phyloP scores from a whole-genome alignment of 2,329 filamentous ascomycete species.

The Hypoxylon sp. region DNA sequence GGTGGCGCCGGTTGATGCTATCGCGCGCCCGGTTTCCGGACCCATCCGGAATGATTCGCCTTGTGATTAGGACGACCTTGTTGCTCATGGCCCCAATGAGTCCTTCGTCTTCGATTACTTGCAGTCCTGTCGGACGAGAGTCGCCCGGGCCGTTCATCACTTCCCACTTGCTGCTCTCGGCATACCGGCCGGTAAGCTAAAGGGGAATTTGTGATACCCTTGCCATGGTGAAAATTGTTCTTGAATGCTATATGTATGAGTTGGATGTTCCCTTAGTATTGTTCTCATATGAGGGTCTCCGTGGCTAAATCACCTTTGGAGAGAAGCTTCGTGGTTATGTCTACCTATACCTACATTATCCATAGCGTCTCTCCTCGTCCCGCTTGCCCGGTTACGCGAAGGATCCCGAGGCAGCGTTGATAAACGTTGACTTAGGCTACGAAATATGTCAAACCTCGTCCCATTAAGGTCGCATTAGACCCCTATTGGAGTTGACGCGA shows the following conservation, averaged over 20 bases:
- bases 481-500: conserved; percentile 5
- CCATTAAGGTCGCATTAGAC: not conserved
- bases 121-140: conserved; percentile 53
- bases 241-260: not conserved
- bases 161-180: conserved; percentile 41
- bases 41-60: conserved; percentile 57
- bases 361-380: not conserved
- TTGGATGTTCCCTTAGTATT: not conserved
- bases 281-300: not conserved
- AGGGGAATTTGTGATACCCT: conserved; percentile 34
- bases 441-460: not conserved
- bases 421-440: not conserved
- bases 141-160: conserved; percentile 51
- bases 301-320: not conserved
- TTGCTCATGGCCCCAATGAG: conserved; percentile 49
- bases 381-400: not conserved
- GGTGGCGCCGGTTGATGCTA: conserved; percentile 58
- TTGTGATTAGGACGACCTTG: conserved; percentile 57
- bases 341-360: too few species aligned
- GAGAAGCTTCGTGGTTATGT: not conserved
- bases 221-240: conserved; percentile 15
- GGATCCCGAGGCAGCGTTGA: not conserved
- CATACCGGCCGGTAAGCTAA: conserved; percentile 43
- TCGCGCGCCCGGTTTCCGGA: conserved; percentile 55
- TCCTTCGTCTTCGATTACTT: conserved; percentile 53